Conservation (phyloP, 2,329 filamentous ascomycete species). For the Sclerotinia spermophila region DNA sequence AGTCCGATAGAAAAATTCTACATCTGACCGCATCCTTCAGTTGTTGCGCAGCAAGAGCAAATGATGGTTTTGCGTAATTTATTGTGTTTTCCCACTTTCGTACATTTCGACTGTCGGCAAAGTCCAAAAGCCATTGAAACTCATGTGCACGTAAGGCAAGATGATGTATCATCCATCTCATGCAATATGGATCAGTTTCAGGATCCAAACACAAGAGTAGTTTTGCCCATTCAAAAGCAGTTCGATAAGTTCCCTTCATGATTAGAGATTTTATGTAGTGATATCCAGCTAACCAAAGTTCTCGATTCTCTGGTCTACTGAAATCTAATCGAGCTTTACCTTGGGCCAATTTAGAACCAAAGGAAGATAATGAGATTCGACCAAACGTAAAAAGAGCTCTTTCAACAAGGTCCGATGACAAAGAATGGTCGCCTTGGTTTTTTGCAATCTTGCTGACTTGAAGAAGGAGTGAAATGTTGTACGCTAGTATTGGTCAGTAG, state of each 20-base stretch:
- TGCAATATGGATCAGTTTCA: slow-evolving; percentile 73
- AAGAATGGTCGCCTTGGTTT: slow-evolving; percentile 82
- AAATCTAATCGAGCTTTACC: slow-evolving; percentile 83
- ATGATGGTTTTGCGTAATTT: slow-evolving; percentile 70
- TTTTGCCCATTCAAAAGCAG: slow-evolving; percentile 91
- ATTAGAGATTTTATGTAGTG: slow-evolving; percentile 82
- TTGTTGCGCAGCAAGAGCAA: slow-evolving; percentile 72
- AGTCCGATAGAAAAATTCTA: slow-evolving; percentile 58
- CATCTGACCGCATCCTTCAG: slow-evolving; percentile 63
- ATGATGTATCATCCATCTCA: slow-evolving; percentile 77
- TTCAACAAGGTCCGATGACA: slow-evolving; percentile 84
- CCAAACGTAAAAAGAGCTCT: slow-evolving; percentile 90
- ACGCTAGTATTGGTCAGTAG: slow-evolving; percentile 50
- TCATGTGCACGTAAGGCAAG: slow-evolving; percentile 79
- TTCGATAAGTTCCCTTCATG: slow-evolving; percentile 89
- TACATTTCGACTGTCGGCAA: slow-evolving; percentile 53
- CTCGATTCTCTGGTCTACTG: slow-evolving; percentile 77
- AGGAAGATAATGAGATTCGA: slow-evolving; percentile 79
- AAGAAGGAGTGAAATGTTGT: slow-evolving; percentile 89
- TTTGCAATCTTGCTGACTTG: slow-evolving; percentile 91
- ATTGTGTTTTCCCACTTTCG: slow-evolving; percentile 43
- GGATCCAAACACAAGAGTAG: slow-evolving; percentile 72
- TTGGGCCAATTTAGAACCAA: slow-evolving; percentile 68
- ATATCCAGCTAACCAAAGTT: slow-evolving; percentile 87
- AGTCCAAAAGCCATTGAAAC: slow-evolving; percentile 68